These are phyloP conservation scores for Fusarium buxicola DNA, from an alignment of 2,329 filamentous ascomycete genomes.

Conservation along the genomic window DNA sequence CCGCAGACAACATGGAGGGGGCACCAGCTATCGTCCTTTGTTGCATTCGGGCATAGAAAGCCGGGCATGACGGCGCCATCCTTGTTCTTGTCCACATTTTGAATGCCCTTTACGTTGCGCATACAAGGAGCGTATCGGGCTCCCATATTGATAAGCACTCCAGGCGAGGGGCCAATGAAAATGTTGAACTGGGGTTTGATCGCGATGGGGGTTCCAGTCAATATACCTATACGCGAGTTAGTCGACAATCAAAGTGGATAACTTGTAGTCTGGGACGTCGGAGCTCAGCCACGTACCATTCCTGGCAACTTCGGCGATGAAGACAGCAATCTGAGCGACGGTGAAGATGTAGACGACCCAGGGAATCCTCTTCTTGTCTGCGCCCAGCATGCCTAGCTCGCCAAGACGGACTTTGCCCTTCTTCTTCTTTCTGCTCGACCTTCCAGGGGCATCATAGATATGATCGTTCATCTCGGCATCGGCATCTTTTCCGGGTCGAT, in stretches of 20 bases:
- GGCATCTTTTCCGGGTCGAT: conserved; percentile 58
- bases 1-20: conserved; percentile 85
- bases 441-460: conserved; percentile 67
- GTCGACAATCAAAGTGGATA: conserved; percentile 10
- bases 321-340: conserved; percentile 81
- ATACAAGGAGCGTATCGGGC: conserved; percentile 94
- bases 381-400: conserved; percentile 69
- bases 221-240: conserved; percentile 63
- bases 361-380: conserved; percentile 70
- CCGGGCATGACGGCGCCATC: conserved; percentile 48
- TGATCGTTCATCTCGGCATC: conserved; percentile 64
- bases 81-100: conserved; percentile 56
- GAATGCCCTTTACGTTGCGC: conserved; percentile 80
- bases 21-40: conserved; percentile 71
- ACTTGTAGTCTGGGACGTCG: background rate
- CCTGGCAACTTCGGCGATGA: conserved; percentile 87
- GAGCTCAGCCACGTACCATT: conserved; percentile 70
- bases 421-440: conserved; percentile 49
- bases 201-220: conserved; percentile 82
- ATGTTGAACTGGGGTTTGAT: conserved; percentile 91
- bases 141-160: conserved; percentile 96
- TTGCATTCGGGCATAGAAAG: conserved; percentile 88
- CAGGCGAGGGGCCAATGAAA: conserved; percentile 94
- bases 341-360: conserved; percentile 88
- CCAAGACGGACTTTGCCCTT: conserved; percentile 65